These are phyloP conservation scores for Aspergillus pseudotamarii DNA, from an alignment of 2,329 filamentous ascomycete genomes.

Conservation along the genomic window DNA sequence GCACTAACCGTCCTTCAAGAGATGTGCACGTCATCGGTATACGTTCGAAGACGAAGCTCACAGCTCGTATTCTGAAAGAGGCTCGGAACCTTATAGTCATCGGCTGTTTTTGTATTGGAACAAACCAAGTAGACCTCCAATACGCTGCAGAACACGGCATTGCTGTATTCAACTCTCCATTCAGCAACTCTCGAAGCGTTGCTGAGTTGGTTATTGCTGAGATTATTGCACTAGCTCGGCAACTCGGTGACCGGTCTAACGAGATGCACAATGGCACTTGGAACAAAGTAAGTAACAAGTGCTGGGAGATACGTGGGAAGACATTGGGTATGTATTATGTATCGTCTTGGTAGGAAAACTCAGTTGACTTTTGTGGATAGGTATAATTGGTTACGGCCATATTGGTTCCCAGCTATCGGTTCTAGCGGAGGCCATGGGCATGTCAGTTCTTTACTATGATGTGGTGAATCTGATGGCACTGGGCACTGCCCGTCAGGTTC, in stretches of 20 bases:
- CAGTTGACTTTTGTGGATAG: conserved; percentile 41
- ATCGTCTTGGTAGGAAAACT: neutral
- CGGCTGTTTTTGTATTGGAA: conserved; percentile 98
- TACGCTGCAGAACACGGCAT: conserved; percentile 63
- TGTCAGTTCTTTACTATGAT: conserved; percentile 97
- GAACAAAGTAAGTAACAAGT: conserved; percentile 97
- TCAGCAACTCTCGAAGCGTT: conserved; percentile 95
- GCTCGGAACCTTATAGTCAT: conserved; percentile 95
- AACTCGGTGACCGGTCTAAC: conserved; percentile 87
- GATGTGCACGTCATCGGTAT: conserved; percentile 98
- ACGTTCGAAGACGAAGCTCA: conserved; percentile 95
- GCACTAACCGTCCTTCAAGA: conserved; percentile 49
- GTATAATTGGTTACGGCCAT: conserved; percentile 95
- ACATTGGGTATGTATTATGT: conserved; percentile 67
- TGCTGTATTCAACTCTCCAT: conserved; percentile 98
- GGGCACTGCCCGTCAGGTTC: conserved; percentile 82
- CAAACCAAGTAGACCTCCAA: conserved; percentile 59
- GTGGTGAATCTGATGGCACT: conserved; percentile 92
- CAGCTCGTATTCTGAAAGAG: conserved; percentile 77
- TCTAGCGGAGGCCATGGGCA: conserved; percentile 94
- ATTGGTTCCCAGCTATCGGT: conserved; percentile 96
- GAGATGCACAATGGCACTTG: conserved; percentile 94
- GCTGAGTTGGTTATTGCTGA: conserved; percentile 94
- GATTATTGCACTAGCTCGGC: conserved; percentile 87
- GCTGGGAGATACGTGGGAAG: conserved; percentile 98